These are phyloP conservation scores for Boletellus emodensis DNA, from an alignment of 768 basidiomycete genomes.

Conservation along the genomic window DNA sequence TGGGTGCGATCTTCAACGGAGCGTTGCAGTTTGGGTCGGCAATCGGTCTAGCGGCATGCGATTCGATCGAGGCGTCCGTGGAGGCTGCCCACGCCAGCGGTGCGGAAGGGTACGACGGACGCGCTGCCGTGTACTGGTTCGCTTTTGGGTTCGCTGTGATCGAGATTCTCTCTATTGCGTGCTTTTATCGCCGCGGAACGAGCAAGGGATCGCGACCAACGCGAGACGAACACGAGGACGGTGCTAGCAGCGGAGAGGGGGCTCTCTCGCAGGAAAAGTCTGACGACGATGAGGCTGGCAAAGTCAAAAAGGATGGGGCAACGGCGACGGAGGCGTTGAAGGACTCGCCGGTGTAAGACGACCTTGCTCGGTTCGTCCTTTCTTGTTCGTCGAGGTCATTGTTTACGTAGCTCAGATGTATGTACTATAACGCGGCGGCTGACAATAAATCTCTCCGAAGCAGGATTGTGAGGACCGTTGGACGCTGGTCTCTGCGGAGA, in stretches of 20 bases:
- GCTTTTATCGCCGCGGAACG: slow-evolving; percentile 33
- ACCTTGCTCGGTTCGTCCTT: no score
- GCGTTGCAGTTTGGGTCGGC: slow-evolving; percentile 53
- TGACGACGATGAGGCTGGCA: no score
- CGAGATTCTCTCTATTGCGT: slow-evolving; percentile 30
- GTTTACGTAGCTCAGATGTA: no score
- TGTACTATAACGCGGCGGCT: no score
- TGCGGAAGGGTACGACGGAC: slow-evolving; percentile 20
- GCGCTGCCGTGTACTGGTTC: slow-evolving; percentile 45
- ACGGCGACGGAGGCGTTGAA: no score
- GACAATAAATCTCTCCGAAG: no score
- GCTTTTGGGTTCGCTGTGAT: slow-evolving; percentile 34
- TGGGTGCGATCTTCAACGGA: slow-evolving; percentile 54
- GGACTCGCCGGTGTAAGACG: no score
- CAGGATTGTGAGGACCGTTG: no score
- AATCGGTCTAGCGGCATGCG: slow-evolving; percentile 45
- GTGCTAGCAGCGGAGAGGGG: background rate
- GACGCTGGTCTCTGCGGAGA: no score
- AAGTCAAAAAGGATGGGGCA: no score
- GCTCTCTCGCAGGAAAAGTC: background rate
- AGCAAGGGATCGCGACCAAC: slow-evolving; percentile 4
- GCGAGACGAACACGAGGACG: background rate
- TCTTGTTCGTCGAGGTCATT: no score
- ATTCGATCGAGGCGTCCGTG: slow-evolving; percentile 46
- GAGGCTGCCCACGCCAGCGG: slow-evolving; percentile 31